Evolutionary conservation across 441 rosid genomes (phyloP), one percentile per base, ranked within the genome.

Genomic region (Kokia cookei): DNA sequence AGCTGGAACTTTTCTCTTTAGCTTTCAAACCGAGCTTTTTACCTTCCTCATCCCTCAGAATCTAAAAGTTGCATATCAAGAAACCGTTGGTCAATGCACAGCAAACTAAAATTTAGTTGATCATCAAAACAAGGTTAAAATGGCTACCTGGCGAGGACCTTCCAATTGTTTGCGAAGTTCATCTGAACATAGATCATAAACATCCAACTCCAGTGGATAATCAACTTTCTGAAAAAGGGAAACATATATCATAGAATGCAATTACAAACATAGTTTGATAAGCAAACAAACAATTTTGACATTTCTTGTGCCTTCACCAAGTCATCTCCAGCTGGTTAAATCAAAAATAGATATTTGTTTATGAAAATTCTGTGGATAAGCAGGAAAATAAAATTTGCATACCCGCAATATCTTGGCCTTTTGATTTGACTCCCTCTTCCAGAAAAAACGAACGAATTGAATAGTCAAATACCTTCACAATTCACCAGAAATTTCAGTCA

Each of bases 371-470:
- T 37, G 48, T 14, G 27, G 24, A 29, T 51, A 60, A 35, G 50
- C 29, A 22, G 63, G 67, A 42, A 13, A 61, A 54, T 43, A 71
- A 51, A 73, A 65, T 73, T 48, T 54, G 29, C 67, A 54, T 78
- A 96, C 99, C 90, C 98, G 84, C 76, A 96, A 88, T 79, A 96
- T 96, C 83, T 96, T 96, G 70, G 99, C 99, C 83, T 96, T 96
- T 85, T 96, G 99, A 86, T 94, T 96, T 65, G 96, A 91, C 78
- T 96, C 99, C 80, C 99, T 88, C 89, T 96, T 96, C 98, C 98
- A 96, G 93, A 96, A 96, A 85, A 96, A 96, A 1, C 98, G 96
- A 71, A 96, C 99, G 83, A 96, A 94, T 82, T 96, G 99, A 84
- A 96, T 86, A 29, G 98, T 94, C 82, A 96, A 81, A 84, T 96